phyloP scores from a whole-genome alignment of 352 stramenopile species.

The Phytophthora vignae region DNA sequence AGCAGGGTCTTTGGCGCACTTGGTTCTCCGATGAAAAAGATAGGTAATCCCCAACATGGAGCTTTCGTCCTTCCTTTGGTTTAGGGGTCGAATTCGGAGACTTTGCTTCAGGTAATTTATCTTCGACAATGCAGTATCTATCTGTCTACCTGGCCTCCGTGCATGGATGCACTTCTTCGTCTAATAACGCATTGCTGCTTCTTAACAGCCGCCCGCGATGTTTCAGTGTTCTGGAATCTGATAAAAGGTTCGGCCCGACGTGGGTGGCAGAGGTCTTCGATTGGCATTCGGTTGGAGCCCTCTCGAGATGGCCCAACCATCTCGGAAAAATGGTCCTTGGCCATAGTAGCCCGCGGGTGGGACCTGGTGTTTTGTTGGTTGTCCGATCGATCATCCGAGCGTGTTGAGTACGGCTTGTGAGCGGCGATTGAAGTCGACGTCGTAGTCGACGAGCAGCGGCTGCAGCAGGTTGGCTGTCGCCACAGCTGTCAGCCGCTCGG shows the following conservation, averaged over 20 bases:
- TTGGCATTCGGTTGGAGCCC: neutral
- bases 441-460: conserved; percentile 67
- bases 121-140: conserved; percentile 19
- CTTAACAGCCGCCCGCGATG: neutral
- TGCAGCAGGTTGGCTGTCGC: conserved; percentile 60
- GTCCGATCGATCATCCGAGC: conserved; percentile 27
- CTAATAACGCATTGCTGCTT: conserved; percentile 19
- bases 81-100: too few relatives aligned
- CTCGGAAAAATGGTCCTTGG: conserved; percentile 3
- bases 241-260: neutral
- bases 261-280: conserved; percentile 2
- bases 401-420: conserved; percentile 60
- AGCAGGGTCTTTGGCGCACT: too few relatives aligned
- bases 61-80: too few relatives aligned
- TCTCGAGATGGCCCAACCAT: neutral
- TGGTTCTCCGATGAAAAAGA: neutral
- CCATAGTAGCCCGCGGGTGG: conserved; percentile 5
- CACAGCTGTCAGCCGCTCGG: conserved; percentile 64
- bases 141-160: conserved; percentile 13
- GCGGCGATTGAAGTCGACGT: conserved; percentile 60
- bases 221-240: neutral
- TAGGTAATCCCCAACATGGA: too few relatives aligned
- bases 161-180: conserved; percentile 10
- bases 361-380: neutral
- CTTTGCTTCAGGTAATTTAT: neutral